Conservation (phyloP, 768 basidiomycete species). For the Psilocybe subaeruginosa region DNA sequence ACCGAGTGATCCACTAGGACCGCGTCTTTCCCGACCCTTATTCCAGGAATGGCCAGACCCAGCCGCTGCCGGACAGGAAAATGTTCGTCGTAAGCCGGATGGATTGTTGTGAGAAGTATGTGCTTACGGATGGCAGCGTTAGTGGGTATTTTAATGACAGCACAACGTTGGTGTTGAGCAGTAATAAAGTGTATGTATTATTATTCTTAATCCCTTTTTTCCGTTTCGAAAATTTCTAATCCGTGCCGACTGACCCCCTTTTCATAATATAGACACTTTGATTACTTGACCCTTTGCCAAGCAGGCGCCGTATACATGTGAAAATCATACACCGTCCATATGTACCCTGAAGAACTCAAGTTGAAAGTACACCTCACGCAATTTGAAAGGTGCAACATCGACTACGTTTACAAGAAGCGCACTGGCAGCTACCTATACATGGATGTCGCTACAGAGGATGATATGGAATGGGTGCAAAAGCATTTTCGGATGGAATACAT, state of each 20-base stretch:
- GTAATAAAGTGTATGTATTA: conserved; percentile 81
- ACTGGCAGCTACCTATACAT: conserved; percentile 67
- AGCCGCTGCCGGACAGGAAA: conserved; percentile 57
- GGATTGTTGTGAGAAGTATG: conserved; percentile 98
- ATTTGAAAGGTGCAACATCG: conserved; percentile 95
- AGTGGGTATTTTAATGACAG: conserved; percentile 98
- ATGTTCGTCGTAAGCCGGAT: conserved; percentile 99
- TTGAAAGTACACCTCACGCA: conserved; percentile 93
- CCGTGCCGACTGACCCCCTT: too few relatives aligned
- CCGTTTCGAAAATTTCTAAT: background rate
- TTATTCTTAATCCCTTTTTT: conserved; percentile 17
- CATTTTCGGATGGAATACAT: conserved; percentile 97
- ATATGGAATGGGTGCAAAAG: conserved; percentile 97
- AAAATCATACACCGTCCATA: conserved; percentile 68
- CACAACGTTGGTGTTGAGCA: conserved; percentile 80
- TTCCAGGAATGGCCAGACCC: conserved; percentile 8
- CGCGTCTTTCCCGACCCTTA: conserved; percentile 69
- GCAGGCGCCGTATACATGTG: conserved; percentile 71
- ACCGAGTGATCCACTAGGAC: conserved; percentile 97
- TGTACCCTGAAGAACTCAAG: conserved; percentile 85
- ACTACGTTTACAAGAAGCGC: conserved; percentile 82
- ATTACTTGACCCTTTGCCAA: conserved; percentile 76
- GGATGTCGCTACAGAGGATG: conserved; percentile 64
- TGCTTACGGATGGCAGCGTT: conserved; percentile 91
- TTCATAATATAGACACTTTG: conserved; percentile 68